Base-by-base conservation (phyloP, 495 filamentous ascomycete genomes). In the Trichodelitschia bisporula region DNA sequence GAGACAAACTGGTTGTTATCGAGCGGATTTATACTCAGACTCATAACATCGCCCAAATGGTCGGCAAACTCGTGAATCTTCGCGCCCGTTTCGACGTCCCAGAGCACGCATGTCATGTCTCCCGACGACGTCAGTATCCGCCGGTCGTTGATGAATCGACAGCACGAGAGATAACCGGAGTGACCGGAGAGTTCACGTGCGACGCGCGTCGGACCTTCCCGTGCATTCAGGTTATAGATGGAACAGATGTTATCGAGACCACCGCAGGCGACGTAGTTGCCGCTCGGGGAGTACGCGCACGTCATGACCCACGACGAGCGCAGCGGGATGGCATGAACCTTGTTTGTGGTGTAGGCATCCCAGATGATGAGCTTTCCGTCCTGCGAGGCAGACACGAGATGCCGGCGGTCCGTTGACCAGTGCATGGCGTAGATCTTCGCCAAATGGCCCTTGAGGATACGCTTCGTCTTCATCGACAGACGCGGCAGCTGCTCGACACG, bases 341-440 rank as follows among this genome's bases (percentile, higher is more conserved):
- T 97, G 59, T 97, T 97, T 35, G 86, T 95, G 35, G 86, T 95
- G 61, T 97, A 97, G 25, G 86, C 86, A 54, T 97, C 86, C 86
- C 86, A 97, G 45, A 97, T 95, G 53, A 97, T 97, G 39, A 97
- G 70, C 62, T 97, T 97, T 49, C 86, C 86, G 47, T 97, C 86
- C 54, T 97, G 86, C 40, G 86, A 97, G 37, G 86, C 86, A 5
- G 86, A 97, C 23, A 97, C 86, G 34, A 97, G 67, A 55, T 95
- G 89, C 54, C 86, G 77, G 46, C 86, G 72, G 56, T 97, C 86
- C 36, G 89, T 97, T 13, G 89, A 95, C 86, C 86, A 97, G 58
- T 97, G 89, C 86, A 97, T 97, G 38, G 86, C 82, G 54, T 97
- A 97, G 40, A 97, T 97, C 58, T 97, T 97, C 33, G 86, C 86